These are phyloP conservation scores for Heterobasidion annosum DNA, from an alignment of 1,284 basidiomycete species.

Conservation along the genomic window DNA sequence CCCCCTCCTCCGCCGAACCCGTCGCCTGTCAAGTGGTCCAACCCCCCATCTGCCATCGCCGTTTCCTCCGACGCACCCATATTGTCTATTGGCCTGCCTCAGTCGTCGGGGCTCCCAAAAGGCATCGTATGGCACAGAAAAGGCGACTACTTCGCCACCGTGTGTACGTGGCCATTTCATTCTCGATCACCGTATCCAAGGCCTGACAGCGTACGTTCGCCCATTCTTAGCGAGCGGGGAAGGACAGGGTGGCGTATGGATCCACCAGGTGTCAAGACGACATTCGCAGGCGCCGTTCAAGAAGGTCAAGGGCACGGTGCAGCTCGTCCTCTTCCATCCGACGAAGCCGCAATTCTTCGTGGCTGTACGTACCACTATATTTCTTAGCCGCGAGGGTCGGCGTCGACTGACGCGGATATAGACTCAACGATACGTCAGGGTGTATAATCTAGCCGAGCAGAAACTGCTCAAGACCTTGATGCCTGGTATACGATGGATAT, in stretches of 20 bases:
- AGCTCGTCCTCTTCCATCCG: constrained; percentile 93
- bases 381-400: not conserved
- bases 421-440: constrained; percentile 93
- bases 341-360: constrained; percentile 94
- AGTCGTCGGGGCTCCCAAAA: constrained; percentile 69
- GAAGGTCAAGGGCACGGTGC: constrained; percentile 85
- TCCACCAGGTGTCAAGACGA: constrained; percentile 90
- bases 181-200: not conserved
- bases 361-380: constrained; percentile 51
- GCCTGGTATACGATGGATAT: constrained; percentile 96
- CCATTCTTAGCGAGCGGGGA: constrained; percentile 43
- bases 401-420: constrained; percentile 21
- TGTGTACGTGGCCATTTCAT: constrained; percentile 45
- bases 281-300: constrained; percentile 98
- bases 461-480: constrained; percentile 87
- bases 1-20: constrained; percentile 49
- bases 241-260: constrained; percentile 74
- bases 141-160: constrained; percentile 94
- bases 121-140: constrained; percentile 91
- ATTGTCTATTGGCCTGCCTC: constrained; percentile 51
- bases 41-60: constrained; percentile 30
- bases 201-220: constrained; percentile 4
- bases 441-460: constrained; percentile 95
- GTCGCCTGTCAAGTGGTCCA: constrained; percentile 65
- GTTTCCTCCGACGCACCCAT: constrained; percentile 43